These are phyloP conservation scores for Pholiota conissans DNA, from an alignment of 768 basidiomycete genomes.

Conservation along the genomic window DNA sequence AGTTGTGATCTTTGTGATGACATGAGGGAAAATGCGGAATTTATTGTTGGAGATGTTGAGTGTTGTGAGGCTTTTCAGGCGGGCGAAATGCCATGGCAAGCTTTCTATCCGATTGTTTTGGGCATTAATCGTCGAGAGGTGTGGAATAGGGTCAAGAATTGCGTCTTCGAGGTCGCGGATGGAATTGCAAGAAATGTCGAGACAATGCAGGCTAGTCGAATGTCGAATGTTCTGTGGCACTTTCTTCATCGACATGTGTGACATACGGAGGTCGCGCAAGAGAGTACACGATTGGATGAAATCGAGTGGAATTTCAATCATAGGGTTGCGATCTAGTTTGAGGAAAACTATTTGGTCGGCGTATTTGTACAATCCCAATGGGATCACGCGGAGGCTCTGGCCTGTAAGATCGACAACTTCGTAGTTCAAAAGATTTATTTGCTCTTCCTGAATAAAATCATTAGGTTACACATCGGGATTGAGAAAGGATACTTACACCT, in stretches of 20 bases:
- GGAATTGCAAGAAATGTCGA: conserved; percentile 91
- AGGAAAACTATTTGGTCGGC: conserved; percentile 84
- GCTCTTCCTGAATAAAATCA: conserved; percentile 58
- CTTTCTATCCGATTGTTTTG: conserved; percentile 92
- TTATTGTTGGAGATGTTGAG: conserved; percentile 98
- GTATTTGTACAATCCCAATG: conserved; percentile 80
- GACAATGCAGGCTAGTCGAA: conserved; percentile 67
- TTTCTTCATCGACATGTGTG: conserved; percentile 92
- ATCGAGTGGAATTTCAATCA: conserved; percentile 94
- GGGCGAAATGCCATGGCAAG: conserved; percentile 83
- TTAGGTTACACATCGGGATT: neutral
- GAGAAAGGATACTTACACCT: conserved; percentile 42
- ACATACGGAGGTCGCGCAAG: conserved; percentile 82
- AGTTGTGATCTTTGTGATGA: conserved; percentile 70
- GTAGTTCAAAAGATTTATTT: conserved; percentile 67
- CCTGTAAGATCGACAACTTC: conserved; percentile 82
- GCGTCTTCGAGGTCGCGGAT: conserved; percentile 89
- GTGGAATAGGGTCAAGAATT: conserved; percentile 72
- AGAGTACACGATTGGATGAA: conserved; percentile 88
- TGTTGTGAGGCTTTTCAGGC: conserved; percentile 65
- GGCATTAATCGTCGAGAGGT: conserved; percentile 65
- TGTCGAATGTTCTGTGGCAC: conserved; percentile 84
- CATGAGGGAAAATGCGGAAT: conserved; percentile 71
- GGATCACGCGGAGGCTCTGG: conserved; percentile 82
- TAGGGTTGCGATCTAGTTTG: conserved; percentile 90